Percentiles rank a stretch among this genome's conserved stretches.
Conservation (phyloP, 495 filamentous ascomycete species). For the Hyaloscypha variabilis region DNA sequence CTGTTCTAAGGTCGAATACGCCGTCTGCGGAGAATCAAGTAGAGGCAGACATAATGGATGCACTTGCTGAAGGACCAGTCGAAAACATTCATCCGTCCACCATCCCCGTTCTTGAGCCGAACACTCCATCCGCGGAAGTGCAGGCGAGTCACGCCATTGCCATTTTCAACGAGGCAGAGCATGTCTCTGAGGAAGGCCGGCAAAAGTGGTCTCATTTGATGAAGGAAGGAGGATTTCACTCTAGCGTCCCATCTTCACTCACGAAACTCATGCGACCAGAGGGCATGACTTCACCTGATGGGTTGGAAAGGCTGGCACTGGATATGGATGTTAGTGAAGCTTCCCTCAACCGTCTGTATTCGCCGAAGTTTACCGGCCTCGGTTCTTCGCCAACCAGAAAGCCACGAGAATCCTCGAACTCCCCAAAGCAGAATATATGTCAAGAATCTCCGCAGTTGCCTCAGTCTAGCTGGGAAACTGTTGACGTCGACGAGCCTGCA, state of each 20-base stretch:
- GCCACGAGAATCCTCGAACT: neutral
- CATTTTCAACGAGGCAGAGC: neutral
- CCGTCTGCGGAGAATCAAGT: neutral
- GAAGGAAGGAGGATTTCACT: slow-evolving; percentile 43
- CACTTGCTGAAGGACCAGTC: no score
- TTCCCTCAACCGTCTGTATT: slow-evolving; percentile 21
- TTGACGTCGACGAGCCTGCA: slow-evolving; percentile 13
- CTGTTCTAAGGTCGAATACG: neutral
- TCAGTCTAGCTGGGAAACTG: slow-evolving; percentile 29
- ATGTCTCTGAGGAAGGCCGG: slow-evolving; percentile 31
- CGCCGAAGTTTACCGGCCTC: slow-evolving; percentile 35
- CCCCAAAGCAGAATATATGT: neutral
- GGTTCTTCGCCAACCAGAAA: slow-evolving; percentile 32
- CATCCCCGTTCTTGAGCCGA: no score
- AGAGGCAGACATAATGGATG: no score
- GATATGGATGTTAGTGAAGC: slow-evolving; percentile 21
- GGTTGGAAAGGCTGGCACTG: slow-evolving; percentile 22
- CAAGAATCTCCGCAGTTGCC: neutral
- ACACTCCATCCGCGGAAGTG: neutral
- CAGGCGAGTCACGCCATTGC: neutral
- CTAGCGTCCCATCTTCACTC: slow-evolving; percentile 36
- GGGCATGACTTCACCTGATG: slow-evolving; percentile 19
- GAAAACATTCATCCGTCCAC: no score
- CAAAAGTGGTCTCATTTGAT: slow-evolving; percentile 41
- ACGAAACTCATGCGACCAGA: slow-evolving; percentile 30